These are phyloP conservation scores for Fusarium lyarnte DNA, from an alignment of 2,329 filamentous ascomycete species.

Conservation along the genomic window DNA sequence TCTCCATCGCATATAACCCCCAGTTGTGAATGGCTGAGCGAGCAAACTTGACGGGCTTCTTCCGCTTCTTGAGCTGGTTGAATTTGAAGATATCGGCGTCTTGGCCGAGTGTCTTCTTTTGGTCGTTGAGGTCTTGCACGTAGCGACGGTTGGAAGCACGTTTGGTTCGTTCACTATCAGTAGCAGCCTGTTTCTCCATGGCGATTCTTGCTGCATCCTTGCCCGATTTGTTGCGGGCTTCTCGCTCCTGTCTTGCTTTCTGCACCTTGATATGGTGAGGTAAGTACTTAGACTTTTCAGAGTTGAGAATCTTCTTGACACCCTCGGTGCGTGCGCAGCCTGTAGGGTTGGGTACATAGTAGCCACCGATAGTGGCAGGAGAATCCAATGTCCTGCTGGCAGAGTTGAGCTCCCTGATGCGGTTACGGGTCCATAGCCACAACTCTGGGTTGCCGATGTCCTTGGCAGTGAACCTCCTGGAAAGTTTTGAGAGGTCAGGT, in stretches of 20 bases:
- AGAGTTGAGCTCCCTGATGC: conserved; percentile 65
- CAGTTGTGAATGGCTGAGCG: conserved; percentile 98
- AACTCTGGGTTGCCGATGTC: conserved; percentile 61
- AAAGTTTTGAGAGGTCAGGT: conserved; percentile 60
- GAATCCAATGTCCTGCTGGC: conserved; percentile 39
- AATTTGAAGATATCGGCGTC: conserved; percentile 95
- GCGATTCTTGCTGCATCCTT: conserved; percentile 78
- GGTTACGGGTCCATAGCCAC: conserved; percentile 67
- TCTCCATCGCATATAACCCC: conserved; percentile 97
- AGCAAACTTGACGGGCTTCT: conserved; percentile 98
- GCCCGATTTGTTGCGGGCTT: conserved; percentile 75
- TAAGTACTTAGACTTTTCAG: conserved; percentile 97
- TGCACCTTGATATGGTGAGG: conserved; percentile 97
- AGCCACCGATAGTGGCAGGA: conserved; percentile 64
- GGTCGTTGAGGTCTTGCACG: conserved; percentile 93
- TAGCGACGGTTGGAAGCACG: conserved; percentile 95
- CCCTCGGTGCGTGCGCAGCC: conserved; percentile 93
- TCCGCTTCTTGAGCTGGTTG: conserved; percentile 99
- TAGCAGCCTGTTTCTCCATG: conserved; percentile 82
- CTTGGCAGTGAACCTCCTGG: conserved; percentile 56
- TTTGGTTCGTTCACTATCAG: conserved; percentile 90
- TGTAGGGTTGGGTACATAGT: conserved; percentile 86
- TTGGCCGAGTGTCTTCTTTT: conserved; percentile 84
- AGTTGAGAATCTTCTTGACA: conserved; percentile 93
- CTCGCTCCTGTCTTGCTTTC: conserved; percentile 89